These are phyloP conservation scores for Ascomycota sp. DNA, from an alignment of 2,329 filamentous ascomycete genomes.

Conservation along the genomic window DNA sequence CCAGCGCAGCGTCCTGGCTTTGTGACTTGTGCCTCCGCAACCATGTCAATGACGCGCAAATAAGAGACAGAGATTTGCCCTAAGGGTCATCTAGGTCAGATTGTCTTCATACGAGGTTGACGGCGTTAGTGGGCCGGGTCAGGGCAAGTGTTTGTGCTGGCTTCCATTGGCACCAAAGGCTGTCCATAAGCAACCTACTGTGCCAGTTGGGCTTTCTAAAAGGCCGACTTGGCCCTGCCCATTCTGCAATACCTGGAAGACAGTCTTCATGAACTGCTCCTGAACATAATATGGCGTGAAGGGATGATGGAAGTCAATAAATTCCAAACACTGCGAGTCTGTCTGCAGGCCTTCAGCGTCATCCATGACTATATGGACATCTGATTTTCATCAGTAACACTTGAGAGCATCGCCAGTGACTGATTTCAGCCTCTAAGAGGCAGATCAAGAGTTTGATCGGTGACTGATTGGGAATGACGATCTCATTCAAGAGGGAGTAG, in stretches of 20 bases:
- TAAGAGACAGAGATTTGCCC: conserved; percentile 80
- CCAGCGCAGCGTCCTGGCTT: conserved; percentile 34
- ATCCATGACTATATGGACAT: background rate
- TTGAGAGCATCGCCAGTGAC: no score
- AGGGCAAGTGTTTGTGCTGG: background rate
- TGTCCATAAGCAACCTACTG: conserved; percentile 16
- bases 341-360: conserved; percentile 2
- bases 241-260: conserved; percentile 54
- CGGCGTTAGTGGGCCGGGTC: background rate
- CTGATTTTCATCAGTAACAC: no score
- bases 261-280: conserved; percentile 61
- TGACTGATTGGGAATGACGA: no score
- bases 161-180: no score
- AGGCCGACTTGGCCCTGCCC: conserved; percentile 60
- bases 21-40: conserved; percentile 70
- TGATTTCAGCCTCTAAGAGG: no score
- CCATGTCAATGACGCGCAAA: conserved; percentile 78
- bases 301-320: conserved; percentile 58
- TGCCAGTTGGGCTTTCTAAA: conserved; percentile 82
- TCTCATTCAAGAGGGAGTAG: no score
- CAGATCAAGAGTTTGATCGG: no score
- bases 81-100: conserved; percentile 8
- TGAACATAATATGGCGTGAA: conserved; percentile 77
- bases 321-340: conserved; percentile 7
- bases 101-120: no score